Evolutionary conservation across 2,329 filamentous ascomycete genomes (phyloP), one percentile per base, ranked within the genome.

Genomic region (Dendrostoma leiphaemia): DNA sequence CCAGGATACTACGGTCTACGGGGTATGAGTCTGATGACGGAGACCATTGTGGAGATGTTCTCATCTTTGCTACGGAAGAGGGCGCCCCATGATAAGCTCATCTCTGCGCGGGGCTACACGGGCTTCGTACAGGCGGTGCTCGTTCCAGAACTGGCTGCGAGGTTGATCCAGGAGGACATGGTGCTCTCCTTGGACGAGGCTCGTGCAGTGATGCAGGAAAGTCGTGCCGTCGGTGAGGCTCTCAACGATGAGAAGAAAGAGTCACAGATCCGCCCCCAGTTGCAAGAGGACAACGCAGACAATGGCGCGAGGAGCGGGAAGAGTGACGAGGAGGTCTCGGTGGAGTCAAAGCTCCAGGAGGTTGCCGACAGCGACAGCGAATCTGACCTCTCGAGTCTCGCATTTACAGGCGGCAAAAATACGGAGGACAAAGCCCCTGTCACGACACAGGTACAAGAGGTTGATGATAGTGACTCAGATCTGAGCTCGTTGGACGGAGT

Each of bases 1-100:
- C 88, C 89, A 9, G 91, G 91, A 0, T 96, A 96, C 70, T 96
- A 96, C 69, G 91, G 91, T 2, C 81, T 86, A 3, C 81, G 85
- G 19, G 91, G 91, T 1, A 77, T 88, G 48, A 82, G 82, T 46
- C 71, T 81, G 48, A 90, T 96, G 80, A 88, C 84, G 41, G 85
- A 90, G 62, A 81, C 80, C 51, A 80, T 91, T 34, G 83, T 89
- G 55, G 64, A 71, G 3, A 75, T 76, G 44, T 85, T 90, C 65
- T 82, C 80, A 13, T 67, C 75, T 8, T 69, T 81, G 57, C 70
- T 93, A 28, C 83, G 86, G 54, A 75, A 80, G 60, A 77, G 82
- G 51, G 83, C 86, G 2, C 74, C 84, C 15, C 75, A 79, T 49
- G 89, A 93, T 65, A 72, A 76, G 15, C 74, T 90, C 17, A 81